Evolutionary conservation across 495 filamentous ascomycete genomes (phyloP), one percentile per base, ranked within the genome.

Genomic region (Aspergillus nidulans): DNA sequence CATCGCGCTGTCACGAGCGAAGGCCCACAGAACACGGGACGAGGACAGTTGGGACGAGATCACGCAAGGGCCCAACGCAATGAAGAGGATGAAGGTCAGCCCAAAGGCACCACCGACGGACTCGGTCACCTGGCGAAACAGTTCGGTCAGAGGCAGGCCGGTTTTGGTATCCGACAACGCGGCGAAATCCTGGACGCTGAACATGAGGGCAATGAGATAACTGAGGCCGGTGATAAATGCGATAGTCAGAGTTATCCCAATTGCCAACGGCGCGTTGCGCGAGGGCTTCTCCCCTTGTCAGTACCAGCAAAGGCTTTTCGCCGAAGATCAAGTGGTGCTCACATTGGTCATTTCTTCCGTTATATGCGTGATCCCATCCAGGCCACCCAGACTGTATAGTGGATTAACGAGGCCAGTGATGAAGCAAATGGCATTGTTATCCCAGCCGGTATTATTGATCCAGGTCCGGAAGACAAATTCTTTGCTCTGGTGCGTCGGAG

Each of bases 341-440:
- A 69, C 68, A 49, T 84, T 77, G 0, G 87, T 85, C 28, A 91
- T 72, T 67, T 92, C 89, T 63, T 92, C 89, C 1, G 88, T 83
- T 49, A 92, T 80, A 62, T 92, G 89, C 20, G 64, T 64, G 8
- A 69, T 60, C 3, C 69, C 68, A 61, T 87, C 87, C 5, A 87
- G 81, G 0, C 87, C 89, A 12, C 89, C 88, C 30, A 92, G 77
- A 0, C 87, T 82, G 56, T 86, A 92, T 4, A 88, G 80, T 0
- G 88, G 88, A 60, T 92, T 92, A 21, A 92, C 76, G 41, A 91
- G 81, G 0, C 89, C 88, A 0, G 84, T 75, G 20, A 91, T 70
- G 62, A 92, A 92, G 18, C 81, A 87, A 24, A 92, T 79, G 1
- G 83, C 88, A 52, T 82, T 76, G 43, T 71, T 81, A 32, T 71